Percentiles rank a stretch among this genome's conserved stretches.
phyloP scores from a whole-genome alignment of 1,139 yeast genomes.

The Blastobotrys illinoisensis region DNA sequence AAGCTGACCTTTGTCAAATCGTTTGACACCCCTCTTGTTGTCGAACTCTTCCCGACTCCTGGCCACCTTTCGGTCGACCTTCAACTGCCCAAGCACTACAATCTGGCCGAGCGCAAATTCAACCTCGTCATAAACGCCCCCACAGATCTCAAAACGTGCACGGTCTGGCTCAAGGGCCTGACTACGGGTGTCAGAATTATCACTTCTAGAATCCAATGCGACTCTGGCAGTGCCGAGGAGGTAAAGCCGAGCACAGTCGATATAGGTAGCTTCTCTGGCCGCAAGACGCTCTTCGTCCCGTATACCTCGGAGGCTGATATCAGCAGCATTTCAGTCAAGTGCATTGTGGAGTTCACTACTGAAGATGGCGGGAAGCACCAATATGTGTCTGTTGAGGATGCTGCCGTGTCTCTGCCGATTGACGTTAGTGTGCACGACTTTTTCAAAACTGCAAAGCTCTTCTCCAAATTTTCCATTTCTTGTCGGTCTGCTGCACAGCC shows the following conservation, averaged over 20 bases:
- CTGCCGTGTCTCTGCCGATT: constrained; percentile 39
- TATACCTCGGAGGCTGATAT: constrained; percentile 11
- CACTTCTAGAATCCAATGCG: constrained; percentile 10
- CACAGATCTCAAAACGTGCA: constrained; percentile 11
- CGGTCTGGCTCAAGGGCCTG: constrained; percentile 15
- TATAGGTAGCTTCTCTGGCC: neutral
- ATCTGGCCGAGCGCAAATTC: constrained; percentile 20
- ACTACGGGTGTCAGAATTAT: constrained; percentile 16
- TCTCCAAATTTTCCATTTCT: constrained; percentile 64
- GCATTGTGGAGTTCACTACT: constrained; percentile 12
- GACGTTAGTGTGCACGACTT: constrained; percentile 78
- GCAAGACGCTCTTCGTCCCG: constrained; percentile 3
- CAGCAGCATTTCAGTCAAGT: constrained; percentile 5
- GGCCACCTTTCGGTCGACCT: constrained; percentile 20
- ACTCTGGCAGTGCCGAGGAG: constrained; percentile 3
- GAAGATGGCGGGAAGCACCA: constrained; percentile 14
- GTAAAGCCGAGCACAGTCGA: neutral
- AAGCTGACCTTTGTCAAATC: constrained; percentile 24
- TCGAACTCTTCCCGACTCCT: constrained; percentile 22
- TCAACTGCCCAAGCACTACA: constrained; percentile 15
- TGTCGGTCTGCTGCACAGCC: constrained; percentile 51
- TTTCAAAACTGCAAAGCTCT: constrained; percentile 50
- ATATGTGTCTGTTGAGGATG: constrained; percentile 16
- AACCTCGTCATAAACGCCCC: constrained; percentile 17
- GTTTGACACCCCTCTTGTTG: constrained; percentile 17